Evolutionary conservation across 169 alveolate genomes (phyloP).

Genomic region (Theileria annulata): DNA sequence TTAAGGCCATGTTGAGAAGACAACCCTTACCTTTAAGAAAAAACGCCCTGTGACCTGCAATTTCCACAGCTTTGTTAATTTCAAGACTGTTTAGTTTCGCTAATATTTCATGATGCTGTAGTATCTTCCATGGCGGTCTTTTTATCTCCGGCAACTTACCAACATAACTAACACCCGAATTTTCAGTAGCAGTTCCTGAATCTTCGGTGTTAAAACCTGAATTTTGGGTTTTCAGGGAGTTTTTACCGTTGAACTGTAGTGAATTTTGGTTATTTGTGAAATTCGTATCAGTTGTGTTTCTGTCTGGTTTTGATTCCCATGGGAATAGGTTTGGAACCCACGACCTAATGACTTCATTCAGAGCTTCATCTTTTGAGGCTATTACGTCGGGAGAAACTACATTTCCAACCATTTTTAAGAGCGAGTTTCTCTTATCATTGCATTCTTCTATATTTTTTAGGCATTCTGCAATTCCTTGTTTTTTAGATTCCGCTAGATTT

Average conservation of each 20-base stretch:
- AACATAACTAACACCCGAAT: constrained; percentile 33
- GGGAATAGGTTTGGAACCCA: constrained; percentile 89
- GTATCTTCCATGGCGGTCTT: constrained; percentile 60
- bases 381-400: constrained; percentile 90
- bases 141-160: background rate
- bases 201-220: background rate
- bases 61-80: constrained; percentile 90
- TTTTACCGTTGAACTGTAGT: too few relatives aligned
- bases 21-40: constrained; percentile 95
- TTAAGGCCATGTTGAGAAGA: constrained; percentile 93
- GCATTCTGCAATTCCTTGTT: constrained; percentile 70
- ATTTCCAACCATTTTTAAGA: constrained; percentile 88
- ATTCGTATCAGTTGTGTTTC: background rate
- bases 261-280: background rate
- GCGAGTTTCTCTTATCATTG: constrained; percentile 69
- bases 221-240: background rate
- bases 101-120: constrained; percentile 93
- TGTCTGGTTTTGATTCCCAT: constrained; percentile 66
- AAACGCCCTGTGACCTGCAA: constrained; percentile 98
- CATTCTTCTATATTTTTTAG: constrained; percentile 71
- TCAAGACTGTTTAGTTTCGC: constrained; percentile 88
- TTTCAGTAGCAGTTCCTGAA: background rate
- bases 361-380: constrained; percentile 90
- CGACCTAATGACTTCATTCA: constrained; percentile 85
- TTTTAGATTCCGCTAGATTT: constrained; percentile 67